phyloP scores from a whole-genome alignment of 179 eudicot genomes.

The Spinacia oleracea region DNA sequence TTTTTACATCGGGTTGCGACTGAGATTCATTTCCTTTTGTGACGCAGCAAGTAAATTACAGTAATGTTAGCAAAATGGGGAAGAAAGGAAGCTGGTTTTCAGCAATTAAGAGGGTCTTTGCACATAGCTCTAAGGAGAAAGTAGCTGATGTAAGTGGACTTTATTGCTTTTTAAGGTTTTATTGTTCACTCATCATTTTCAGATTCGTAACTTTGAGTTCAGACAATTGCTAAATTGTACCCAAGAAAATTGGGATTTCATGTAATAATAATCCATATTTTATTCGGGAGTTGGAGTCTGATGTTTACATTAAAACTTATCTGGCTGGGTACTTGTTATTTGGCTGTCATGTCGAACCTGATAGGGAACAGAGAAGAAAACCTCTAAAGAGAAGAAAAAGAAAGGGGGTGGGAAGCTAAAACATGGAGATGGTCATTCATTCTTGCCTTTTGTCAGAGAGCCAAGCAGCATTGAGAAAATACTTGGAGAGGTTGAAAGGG shows the following conservation, averaged over 20 bases:
- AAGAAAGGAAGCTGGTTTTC: slow-evolving; percentile 98
- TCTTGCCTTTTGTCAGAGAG: slow-evolving; percentile 73
- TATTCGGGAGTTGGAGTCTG: too few species aligned
- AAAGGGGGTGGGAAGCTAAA: slow-evolving; percentile 55
- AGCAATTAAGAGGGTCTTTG: slow-evolving; percentile 83
- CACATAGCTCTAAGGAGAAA: slow-evolving; percentile 76
- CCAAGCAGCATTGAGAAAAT: slow-evolving; percentile 97
- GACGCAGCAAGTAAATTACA: slow-evolving; percentile 35
- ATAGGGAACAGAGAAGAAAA: slow-evolving; percentile 72
- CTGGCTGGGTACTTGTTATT: not conserved
- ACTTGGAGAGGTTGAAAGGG: slow-evolving; percentile 78
- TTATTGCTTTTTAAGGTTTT: slow-evolving; percentile 4
- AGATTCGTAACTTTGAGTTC: not conserved
- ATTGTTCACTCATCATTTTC: not conserved
- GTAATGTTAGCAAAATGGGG: slow-evolving; percentile 89
- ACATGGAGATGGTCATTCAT: slow-evolving; percentile 72
- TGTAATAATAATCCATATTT: not conserved
- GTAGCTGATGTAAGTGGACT: slow-evolving; percentile 60
- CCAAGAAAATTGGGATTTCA: not conserved
- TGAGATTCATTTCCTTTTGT: slow-evolving; percentile 10
- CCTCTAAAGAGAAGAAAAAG: slow-evolving; percentile 66
- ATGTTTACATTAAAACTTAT: not conserved
- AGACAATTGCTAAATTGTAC: not conserved
- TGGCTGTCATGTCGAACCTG: not conserved
- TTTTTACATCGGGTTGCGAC: not conserved